These are phyloP conservation scores for Erodium trifolium DNA, from an alignment of 441 rosid genomes.

Conservation along the genomic window DNA sequence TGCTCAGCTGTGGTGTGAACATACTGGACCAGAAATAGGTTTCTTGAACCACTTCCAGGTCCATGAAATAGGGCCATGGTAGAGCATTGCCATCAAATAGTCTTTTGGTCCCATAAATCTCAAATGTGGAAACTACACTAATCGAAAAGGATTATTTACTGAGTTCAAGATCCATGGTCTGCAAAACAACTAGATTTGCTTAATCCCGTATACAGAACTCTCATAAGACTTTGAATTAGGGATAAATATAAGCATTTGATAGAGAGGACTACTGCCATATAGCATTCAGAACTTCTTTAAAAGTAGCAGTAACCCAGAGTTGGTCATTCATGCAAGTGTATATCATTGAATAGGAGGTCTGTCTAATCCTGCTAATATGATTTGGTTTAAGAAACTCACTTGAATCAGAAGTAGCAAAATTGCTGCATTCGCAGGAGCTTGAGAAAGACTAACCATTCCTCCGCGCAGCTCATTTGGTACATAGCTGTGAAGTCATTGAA, in stretches of 20 bases:
- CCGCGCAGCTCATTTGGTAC: conserved; percentile 90
- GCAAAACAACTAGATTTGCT: background rate
- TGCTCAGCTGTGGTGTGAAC: too few relatives aligned
- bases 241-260: background rate
- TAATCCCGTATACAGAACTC: background rate
- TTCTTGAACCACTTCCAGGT: too few relatives aligned
- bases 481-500: conserved; percentile 40
- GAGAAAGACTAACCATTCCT: conserved; percentile 86
- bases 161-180: background rate
- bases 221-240: background rate
- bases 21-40: too few relatives aligned
- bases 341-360: background rate
- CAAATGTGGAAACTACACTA: too few relatives aligned
- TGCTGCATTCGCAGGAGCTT: conserved; percentile 75
- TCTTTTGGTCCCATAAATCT: too few relatives aligned
- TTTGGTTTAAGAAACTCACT: conserved; percentile 28
- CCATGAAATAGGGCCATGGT: too few relatives aligned
- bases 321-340: too few relatives aligned
- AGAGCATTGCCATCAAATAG: too few relatives aligned
- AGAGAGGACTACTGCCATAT: too few relatives aligned
- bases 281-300: too few relatives aligned
- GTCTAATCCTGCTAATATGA: conserved; percentile 3
- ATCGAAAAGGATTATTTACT: too few relatives aligned
- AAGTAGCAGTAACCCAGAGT: too few relatives aligned
- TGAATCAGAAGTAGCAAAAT: conserved; percentile 50